Conservation (phyloP, 768 basidiomycete genomes). For the Pleurotus salmoneostramineus region DNA sequence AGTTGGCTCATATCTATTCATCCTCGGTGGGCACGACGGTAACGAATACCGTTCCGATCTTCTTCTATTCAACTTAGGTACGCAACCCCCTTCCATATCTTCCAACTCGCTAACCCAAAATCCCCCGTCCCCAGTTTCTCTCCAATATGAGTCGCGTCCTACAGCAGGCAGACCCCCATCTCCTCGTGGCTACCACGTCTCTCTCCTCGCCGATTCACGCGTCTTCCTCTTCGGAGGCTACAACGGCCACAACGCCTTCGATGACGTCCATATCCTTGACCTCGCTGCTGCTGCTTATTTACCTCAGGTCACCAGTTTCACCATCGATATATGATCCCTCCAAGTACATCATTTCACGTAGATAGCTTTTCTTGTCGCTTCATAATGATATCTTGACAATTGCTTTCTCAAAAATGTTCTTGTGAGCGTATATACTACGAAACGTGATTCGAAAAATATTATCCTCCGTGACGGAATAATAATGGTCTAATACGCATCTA, state of each 20-base stretch:
- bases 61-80: slow-evolving; percentile 85
- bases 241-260: slow-evolving; percentile 79
- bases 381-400: too few relatives aligned
- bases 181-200: slow-evolving; percentile 80
- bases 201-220: slow-evolving; percentile 79
- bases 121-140: slow-evolving; percentile 51
- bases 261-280: slow-evolving; percentile 84
- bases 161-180: slow-evolving; percentile 67
- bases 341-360: too few relatives aligned
- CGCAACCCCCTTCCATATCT: slow-evolving; percentile 6
- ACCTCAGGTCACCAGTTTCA: slow-evolving; percentile 82
- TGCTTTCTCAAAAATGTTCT: too few relatives aligned
- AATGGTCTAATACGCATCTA: too few relatives aligned
- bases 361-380: too few relatives aligned
- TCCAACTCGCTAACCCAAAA: not conserved
- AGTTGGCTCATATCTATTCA: slow-evolving; percentile 89
- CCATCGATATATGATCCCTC: slow-evolving; percentile 34
- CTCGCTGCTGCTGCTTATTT: slow-evolving; percentile 85
- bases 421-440: too few relatives aligned
- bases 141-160: slow-evolving; percentile 76
- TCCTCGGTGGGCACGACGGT: slow-evolving; percentile 87
- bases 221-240: slow-evolving; percentile 87
- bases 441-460: too few relatives aligned
- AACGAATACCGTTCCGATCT: slow-evolving; percentile 69
- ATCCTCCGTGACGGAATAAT: too few relatives aligned